phyloP scores from a whole-genome alignment of 176 grass and related monocot genomes.

The bread wheat (Triticum aestivum) region DNA sequence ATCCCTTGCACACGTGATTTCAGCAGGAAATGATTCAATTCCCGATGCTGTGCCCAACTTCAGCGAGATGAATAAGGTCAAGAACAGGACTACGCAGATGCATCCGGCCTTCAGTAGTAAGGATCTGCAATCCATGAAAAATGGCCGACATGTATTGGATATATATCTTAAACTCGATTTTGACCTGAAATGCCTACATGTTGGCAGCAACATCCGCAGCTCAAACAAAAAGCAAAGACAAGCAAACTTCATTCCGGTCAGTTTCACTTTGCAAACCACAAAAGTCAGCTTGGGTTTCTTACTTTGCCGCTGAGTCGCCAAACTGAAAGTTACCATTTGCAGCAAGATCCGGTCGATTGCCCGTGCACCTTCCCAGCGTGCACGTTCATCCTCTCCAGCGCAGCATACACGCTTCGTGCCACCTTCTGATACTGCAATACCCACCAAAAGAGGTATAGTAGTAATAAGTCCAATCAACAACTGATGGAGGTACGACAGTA shows the following conservation, averaged over 20 bases:
- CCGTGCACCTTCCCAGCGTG: constrained; percentile 53
- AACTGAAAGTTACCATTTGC: constrained; percentile 17
- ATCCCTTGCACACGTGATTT: not conserved
- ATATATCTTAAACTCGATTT: not conserved
- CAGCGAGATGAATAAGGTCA: constrained; percentile 56
- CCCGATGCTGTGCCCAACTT: constrained; percentile 66
- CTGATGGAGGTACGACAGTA: not conserved
- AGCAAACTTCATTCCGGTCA: constrained; percentile 75
- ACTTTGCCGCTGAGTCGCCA: not conserved
- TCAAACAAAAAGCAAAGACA: constrained; percentile 49
- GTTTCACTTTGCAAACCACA: constrained; percentile 1
- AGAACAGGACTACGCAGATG: constrained; percentile 38
- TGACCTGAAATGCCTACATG: constrained; percentile 4
- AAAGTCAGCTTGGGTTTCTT: not conserved
- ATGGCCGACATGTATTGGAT: not conserved
- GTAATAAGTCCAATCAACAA: not conserved
- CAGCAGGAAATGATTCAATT: constrained; percentile 57
- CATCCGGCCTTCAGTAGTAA: constrained; percentile 51
- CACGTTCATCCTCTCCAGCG: constrained; percentile 67
- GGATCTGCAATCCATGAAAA: constrained; percentile 21
- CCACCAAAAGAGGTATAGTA: constrained; percentile 38
- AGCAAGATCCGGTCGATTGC: constrained; percentile 72
- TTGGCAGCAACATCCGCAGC: constrained; percentile 16
- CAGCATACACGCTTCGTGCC: constrained; percentile 14
- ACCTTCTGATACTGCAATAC: constrained; percentile 34